These are phyloP conservation scores for Hypoxylon rubiginosum DNA, from an alignment of 2,329 filamentous ascomycete genomes.

Conservation along the genomic window DNA sequence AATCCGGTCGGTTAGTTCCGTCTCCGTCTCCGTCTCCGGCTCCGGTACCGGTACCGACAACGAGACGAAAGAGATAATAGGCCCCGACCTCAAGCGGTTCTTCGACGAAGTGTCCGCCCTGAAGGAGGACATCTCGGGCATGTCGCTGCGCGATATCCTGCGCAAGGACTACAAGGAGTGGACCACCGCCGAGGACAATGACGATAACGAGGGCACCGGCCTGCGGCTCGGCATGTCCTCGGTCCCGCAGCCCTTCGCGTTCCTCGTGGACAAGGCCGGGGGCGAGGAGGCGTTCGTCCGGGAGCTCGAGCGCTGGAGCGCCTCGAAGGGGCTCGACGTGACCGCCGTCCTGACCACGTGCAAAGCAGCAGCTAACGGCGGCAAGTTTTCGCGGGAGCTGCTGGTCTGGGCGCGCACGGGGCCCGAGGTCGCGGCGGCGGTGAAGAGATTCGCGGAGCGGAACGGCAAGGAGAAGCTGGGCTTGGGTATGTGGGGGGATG, in stretches of 20 bases:
- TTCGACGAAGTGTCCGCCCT: constrained; percentile 71
- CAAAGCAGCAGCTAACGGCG: constrained; percentile 61
- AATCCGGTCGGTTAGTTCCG: too few species aligned
- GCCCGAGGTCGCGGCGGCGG: constrained; percentile 60
- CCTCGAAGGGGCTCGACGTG: constrained; percentile 72
- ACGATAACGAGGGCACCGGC: constrained; percentile 57
- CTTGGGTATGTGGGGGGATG: constrained; percentile 67
- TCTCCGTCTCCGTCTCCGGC: constrained; percentile 46
- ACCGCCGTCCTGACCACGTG: constrained; percentile 79
- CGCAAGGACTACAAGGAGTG: constrained; percentile 90
- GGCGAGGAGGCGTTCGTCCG: constrained; percentile 60
- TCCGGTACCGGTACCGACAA: too few species aligned
- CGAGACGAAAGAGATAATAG: too few species aligned
- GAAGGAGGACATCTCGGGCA: constrained; percentile 74
- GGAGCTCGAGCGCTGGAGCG: constrained; percentile 65
- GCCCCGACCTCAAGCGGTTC: constrained; percentile 66
- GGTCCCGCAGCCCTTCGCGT: constrained; percentile 72
- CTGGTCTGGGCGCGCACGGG: constrained; percentile 73
- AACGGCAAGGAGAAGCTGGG: constrained; percentile 63
- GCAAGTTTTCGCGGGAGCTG: constrained; percentile 73
- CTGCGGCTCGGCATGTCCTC: constrained; percentile 73
- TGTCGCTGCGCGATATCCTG: constrained; percentile 76
- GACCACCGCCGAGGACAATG: constrained; percentile 51
- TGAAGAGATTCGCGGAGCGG: constrained; percentile 66
- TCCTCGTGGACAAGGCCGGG: constrained; percentile 68